Conservation (phyloP, 768 basidiomycete species). For the Psilocybe subaeruginosa region DNA sequence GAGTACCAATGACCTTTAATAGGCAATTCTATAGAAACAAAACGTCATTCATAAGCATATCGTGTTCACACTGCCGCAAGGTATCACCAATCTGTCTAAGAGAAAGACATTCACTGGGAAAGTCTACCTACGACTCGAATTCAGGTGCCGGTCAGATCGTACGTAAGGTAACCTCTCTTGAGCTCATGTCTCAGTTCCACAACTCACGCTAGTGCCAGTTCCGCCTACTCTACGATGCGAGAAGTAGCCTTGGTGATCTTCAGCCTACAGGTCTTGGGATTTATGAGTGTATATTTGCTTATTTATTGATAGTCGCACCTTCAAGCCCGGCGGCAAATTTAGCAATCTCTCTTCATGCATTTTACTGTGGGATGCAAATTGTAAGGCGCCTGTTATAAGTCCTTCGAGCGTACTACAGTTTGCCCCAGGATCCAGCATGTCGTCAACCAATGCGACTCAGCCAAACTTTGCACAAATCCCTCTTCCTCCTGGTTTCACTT, state of each 20-base stretch:
- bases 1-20: neutral
- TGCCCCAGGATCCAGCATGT: neutral
- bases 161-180: too few relatives aligned
- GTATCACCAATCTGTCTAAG: neutral
- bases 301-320: too few relatives aligned
- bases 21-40: neutral
- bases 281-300: too few relatives aligned
- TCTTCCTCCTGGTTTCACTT: neutral
- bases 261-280: too few relatives aligned
- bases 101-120: neutral
- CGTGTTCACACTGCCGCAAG: neutral
- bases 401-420: neutral
- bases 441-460: neutral
- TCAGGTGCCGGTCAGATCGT: too few relatives aligned
- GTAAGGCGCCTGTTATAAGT: neutral
- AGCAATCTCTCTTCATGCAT: too few relatives aligned
- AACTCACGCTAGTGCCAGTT: too few relatives aligned
- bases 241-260: too few relatives aligned
- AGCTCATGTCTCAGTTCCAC: too few relatives aligned
- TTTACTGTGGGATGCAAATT: neutral
- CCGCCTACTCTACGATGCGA: too few relatives aligned
- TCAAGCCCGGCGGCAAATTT: too few relatives aligned
- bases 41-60: neutral
- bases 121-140: neutral
- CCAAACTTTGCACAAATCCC: neutral